These are phyloP conservation scores for Przewalskia tangutica DNA, from an alignment of 257 asterid genomes.

Conservation along the genomic window DNA sequence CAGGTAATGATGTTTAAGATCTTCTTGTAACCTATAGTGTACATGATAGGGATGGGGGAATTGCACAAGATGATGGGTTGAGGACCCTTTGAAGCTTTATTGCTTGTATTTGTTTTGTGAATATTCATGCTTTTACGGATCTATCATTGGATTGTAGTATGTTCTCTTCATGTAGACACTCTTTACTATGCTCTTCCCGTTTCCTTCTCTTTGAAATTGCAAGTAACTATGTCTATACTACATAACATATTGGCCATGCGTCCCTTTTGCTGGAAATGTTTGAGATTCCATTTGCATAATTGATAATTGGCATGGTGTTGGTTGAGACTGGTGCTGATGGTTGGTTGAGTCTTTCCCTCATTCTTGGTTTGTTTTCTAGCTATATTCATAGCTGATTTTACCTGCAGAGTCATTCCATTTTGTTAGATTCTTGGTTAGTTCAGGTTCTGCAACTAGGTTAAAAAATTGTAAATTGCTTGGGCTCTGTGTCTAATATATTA, in stretches of 20 bases:
- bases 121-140: neutral
- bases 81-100: neutral
- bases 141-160: neutral
- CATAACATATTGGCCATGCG: neutral
- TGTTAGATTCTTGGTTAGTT: neutral
- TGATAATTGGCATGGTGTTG: neutral
- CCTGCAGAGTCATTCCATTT: neutral
- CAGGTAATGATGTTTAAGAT: conserved; percentile 43
- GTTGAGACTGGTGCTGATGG: neutral
- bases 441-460: neutral
- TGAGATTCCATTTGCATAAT: neutral
- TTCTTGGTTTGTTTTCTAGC: neutral
- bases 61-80: neutral
- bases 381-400: neutral
- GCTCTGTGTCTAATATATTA: neutral
- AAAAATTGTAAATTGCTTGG: neutral
- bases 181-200: neutral
- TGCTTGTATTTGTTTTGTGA: neutral
- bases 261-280: neutral
- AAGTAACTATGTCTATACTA: neutral
- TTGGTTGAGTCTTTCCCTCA: neutral
- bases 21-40: neutral
- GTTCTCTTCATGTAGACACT: neutral
- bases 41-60: neutral
- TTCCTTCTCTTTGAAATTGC: neutral